Evolutionary conservation across 257 asterid species (phyloP).

Genomic region (Fraxinus anomala): DNA sequence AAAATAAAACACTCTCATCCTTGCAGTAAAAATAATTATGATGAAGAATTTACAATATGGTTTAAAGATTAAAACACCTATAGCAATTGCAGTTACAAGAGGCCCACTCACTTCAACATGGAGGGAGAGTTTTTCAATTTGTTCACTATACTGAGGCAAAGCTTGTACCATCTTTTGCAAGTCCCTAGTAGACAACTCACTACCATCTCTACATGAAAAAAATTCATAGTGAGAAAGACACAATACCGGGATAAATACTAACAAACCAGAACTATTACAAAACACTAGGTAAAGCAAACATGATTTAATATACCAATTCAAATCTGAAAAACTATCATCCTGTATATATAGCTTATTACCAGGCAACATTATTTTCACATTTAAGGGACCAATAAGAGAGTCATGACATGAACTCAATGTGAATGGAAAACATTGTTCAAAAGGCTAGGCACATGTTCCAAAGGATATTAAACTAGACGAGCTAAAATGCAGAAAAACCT

Average conservation of each 20-base stretch:
- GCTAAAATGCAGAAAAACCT: not conserved
- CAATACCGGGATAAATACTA: slow-evolving; percentile 14
- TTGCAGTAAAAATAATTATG: slow-evolving; percentile 2
- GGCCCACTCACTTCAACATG: slow-evolving; percentile 93
- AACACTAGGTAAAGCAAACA: slow-evolving; percentile 23
- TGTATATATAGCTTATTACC: not conserved
- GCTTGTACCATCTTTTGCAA: slow-evolving; percentile 99
- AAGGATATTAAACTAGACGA: not conserved
- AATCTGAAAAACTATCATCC: not conserved
- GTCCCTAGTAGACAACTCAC: slow-evolving; percentile 87
- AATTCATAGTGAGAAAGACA: slow-evolving; percentile 24
- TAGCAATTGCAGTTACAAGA: slow-evolving; percentile 26
- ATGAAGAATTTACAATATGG: slow-evolving; percentile 21
- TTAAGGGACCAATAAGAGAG: not conserved
- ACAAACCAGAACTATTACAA: slow-evolving; percentile 4
- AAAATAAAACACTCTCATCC: slow-evolving; percentile 3
- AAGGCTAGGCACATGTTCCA: not conserved
- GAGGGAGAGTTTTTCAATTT: slow-evolving; percentile 97
- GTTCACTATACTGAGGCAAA: slow-evolving; percentile 98
- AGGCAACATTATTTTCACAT: not conserved
- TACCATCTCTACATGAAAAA: slow-evolving; percentile 61
- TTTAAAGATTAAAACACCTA: slow-evolving; percentile 20
- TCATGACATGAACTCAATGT: not conserved
- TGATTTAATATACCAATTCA: not conserved
- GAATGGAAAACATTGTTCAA: not conserved